A percentile compares a stretch with the other conserved stretches of the same genome.
These are phyloP conservation scores for Salvia hispanica DNA, from an alignment of 257 asterid species.

Conservation along the genomic window DNA sequence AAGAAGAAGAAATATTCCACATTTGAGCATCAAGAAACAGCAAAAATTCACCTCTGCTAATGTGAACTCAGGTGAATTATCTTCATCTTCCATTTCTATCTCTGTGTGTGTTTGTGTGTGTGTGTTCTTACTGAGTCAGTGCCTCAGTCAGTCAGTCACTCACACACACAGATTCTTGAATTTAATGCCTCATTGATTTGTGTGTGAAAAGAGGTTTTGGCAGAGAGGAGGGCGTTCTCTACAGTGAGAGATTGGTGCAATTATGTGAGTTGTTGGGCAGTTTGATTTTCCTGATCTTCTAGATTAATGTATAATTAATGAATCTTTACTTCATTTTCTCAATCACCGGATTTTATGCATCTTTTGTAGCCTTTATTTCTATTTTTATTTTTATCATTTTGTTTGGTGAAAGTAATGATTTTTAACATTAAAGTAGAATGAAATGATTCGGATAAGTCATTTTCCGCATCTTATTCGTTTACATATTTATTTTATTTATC, in stretches of 20 bases:
- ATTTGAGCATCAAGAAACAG: constrained; percentile 16
- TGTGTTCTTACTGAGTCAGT: neutral
- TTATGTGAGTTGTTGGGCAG: constrained; percentile 12
- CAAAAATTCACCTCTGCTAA: constrained; percentile 54
- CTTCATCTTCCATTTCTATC: constrained; percentile 44
- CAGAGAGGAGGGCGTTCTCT: constrained; percentile 26
- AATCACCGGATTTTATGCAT: neutral
- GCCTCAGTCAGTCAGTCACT: neutral
- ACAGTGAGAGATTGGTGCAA: constrained; percentile 38
- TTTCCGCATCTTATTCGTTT: neutral
- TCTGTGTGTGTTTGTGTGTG: constrained; percentile 19
- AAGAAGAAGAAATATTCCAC: neutral
- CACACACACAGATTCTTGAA: constrained; percentile 18
- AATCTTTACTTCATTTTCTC: constrained; percentile 1
- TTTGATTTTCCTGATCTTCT: neutral
- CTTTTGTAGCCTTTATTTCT: neutral
- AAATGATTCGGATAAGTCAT: constrained; percentile 11
- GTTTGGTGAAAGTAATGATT: neutral
- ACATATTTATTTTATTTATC: no score
- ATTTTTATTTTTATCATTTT: neutral
- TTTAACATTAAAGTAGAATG: constrained; percentile 4
- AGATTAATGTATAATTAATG: neutral
- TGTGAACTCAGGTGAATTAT: constrained; percentile 54
- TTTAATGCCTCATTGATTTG: neutral
- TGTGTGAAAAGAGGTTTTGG: neutral